A percentile compares a stretch with the other conserved stretches of the same genome.
Conservation (phyloP, 2,329 filamentous ascomycete species). For the Raffaelea ambrosiae region DNA sequence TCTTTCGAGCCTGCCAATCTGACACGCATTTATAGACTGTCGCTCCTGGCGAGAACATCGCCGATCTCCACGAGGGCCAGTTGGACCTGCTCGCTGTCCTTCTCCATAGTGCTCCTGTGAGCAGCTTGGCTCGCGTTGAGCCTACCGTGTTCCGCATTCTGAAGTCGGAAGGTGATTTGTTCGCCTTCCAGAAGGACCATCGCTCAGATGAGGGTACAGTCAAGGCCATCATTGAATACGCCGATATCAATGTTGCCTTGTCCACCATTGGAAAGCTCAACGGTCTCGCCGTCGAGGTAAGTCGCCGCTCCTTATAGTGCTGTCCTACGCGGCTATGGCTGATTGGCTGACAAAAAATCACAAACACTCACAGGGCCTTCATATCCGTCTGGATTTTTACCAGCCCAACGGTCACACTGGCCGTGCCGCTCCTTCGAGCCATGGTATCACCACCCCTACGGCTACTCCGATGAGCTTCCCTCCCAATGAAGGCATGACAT, state of each 20-base stretch:
- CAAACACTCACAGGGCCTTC: constrained; percentile 10
- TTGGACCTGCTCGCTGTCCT: constrained; percentile 37
- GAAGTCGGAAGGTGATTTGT: constrained; percentile 39
- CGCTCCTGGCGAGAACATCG: constrained; percentile 18
- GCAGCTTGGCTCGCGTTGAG: constrained; percentile 21
- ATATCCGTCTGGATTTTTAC: constrained; percentile 9
- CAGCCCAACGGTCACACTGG: constrained; percentile 9
- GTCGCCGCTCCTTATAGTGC: constrained; percentile 13
- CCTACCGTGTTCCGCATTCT: constrained; percentile 32
- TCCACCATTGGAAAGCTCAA: constrained; percentile 31
- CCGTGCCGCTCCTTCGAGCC: constrained; percentile 3
- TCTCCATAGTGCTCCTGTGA: constrained; percentile 11
- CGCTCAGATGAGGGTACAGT: constrained; percentile 33
- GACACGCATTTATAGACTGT: constrained; percentile 15
- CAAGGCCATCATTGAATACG: constrained; percentile 43
- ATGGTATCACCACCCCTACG: constrained; percentile 12
- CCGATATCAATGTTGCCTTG: constrained; percentile 36
- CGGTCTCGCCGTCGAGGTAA: constrained; percentile 26
- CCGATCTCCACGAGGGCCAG: constrained; percentile 45
- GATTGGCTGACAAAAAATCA: not conserved
- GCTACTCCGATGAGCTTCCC: constrained; percentile 12
- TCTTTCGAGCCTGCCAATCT: not conserved
- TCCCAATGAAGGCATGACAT: constrained; percentile 1
- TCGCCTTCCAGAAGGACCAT: constrained; percentile 37
- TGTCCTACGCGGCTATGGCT: too few relatives aligned